Conservation (phyloP, 495 filamentous ascomycete genomes). For the Xylaria longipes region DNA sequence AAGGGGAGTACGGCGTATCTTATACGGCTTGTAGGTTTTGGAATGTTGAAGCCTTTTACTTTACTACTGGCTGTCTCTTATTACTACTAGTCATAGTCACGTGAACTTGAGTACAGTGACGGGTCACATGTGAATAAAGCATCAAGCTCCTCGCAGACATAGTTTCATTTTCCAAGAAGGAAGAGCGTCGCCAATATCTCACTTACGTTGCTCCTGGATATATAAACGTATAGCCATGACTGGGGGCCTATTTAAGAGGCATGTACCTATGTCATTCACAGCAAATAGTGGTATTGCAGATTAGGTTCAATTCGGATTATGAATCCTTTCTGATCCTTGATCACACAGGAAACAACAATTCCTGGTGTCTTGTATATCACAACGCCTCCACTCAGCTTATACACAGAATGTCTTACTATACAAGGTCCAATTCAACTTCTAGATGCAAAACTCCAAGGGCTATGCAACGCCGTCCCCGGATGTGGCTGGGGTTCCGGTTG, state of each 20-base stretch:
- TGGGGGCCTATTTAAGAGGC: not conserved
- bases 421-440: not conserved
- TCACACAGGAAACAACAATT: not conserved
- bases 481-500: not conserved
- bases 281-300: not conserved
- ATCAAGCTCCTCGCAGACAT: not conserved
- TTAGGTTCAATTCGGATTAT: not conserved
- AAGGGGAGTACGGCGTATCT: not conserved
- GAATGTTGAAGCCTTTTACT: not conserved
- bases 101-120: not conserved
- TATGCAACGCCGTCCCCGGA: conserved; percentile 9
- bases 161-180: too few species aligned
- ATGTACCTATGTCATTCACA: not conserved
- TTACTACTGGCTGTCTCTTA: not conserved
- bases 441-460: conserved; percentile 7
- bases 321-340: not conserved
- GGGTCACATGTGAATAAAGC: not conserved
- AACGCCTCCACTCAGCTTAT: not conserved
- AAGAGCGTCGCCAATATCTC: too few species aligned
- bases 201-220: too few species aligned
- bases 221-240: too few species aligned
- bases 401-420: not conserved
- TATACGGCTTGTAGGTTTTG: not conserved
- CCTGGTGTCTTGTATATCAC: not conserved
- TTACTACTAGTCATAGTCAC: not conserved